phyloP scores from a whole-genome alignment of 2,329 filamentous ascomycete genomes.

The Colletotrichum endophyticum region DNA sequence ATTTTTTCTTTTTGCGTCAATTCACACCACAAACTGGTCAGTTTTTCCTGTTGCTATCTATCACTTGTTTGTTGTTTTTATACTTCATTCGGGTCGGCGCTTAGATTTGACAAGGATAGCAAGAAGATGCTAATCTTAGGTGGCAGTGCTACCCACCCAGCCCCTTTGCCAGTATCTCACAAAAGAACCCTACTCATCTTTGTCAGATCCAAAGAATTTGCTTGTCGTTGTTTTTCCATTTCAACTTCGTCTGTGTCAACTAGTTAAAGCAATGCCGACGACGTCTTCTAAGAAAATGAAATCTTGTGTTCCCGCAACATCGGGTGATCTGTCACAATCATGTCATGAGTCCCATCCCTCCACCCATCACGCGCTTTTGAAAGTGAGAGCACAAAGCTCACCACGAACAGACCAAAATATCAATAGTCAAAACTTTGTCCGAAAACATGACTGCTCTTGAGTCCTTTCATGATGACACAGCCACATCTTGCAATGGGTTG shows the following conservation, averaged over 20 bases:
- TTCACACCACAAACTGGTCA: neutral
- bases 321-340: constrained; percentile 1
- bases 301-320: neutral
- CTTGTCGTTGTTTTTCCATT: neutral
- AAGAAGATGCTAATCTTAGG: neutral
- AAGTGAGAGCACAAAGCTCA: neutral
- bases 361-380: neutral
- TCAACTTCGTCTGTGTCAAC: neutral
- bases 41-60: no score
- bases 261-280: neutral
- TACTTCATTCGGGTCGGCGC: no score
- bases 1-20: neutral
- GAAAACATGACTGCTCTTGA: neutral
- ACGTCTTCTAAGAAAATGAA: neutral
- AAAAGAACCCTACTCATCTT: neutral
- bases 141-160: neutral
- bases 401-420: neutral
- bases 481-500: neutral
- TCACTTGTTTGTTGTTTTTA: no score
- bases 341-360: neutral
- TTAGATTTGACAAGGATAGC: neutral
- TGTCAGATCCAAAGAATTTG: neutral
- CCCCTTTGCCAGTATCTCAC: neutral
- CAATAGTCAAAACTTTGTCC: neutral
- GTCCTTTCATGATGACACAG: neutral